A percentile compares a stretch with the other conserved stretches of the same genome.
Evolutionary conservation across 2,329 filamentous ascomycete genomes (phyloP).

Genomic region (Beauveria brongniartii): DNA sequence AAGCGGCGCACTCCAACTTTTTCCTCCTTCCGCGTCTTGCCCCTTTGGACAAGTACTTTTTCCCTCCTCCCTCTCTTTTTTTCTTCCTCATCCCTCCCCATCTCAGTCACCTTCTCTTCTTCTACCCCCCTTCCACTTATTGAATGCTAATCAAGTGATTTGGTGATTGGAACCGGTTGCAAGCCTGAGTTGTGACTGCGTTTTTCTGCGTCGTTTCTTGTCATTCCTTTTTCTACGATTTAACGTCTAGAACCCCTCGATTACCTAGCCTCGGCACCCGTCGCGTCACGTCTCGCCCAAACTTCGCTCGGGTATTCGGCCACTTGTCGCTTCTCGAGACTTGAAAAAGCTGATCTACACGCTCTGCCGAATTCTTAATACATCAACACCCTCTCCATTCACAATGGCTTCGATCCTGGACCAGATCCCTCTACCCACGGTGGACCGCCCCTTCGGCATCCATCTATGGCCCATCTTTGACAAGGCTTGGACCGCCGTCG

Average conservation of each 20-base stretch:
- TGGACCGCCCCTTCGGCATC: slow-evolving; percentile 88
- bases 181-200: neutral
- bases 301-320: neutral
- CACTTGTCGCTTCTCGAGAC: neutral
- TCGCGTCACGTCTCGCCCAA: slow-evolving; percentile 1
- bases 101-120: neutral
- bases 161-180: slow-evolving; percentile 2
- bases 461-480: slow-evolving; percentile 92
- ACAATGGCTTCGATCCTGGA: slow-evolving; percentile 42
- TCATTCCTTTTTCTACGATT: slow-evolving; percentile 25
- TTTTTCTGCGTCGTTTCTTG: slow-evolving; percentile 21
- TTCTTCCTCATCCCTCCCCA: slow-evolving; percentile 22
- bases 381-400: slow-evolving; percentile 7
- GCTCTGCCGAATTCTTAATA: slow-evolving; percentile 11
- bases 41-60: slow-evolving; percentile 6
- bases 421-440: slow-evolving; percentile 61
- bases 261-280: neutral
- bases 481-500: slow-evolving; percentile 67
- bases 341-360: neutral
- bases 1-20: neutral
- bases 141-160: neutral
- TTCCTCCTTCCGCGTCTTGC: slow-evolving; percentile 11
- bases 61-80: slow-evolving; percentile 14
- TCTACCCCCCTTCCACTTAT: slow-evolving; percentile 4
- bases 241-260: slow-evolving; percentile 3